A percentile compares a stretch with the other conserved stretches of the same genome.
phyloP scores from a whole-genome alignment of 306 rosid species.

The Gillenia trifoliata region DNA sequence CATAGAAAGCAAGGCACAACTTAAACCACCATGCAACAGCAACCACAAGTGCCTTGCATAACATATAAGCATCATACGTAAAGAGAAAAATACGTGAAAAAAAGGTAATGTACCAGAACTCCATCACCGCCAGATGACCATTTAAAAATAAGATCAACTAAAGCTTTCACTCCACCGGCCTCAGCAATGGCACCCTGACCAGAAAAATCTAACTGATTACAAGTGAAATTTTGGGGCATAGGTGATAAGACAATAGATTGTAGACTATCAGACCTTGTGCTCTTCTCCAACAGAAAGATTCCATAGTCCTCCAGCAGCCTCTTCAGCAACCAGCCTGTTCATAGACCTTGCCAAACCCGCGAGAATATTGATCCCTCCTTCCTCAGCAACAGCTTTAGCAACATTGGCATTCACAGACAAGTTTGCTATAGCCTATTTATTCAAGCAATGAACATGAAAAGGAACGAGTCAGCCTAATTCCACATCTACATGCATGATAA shows the following conservation, averaged over 20 bases:
- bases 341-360: constrained; percentile 98
- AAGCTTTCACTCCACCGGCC: constrained; percentile 97
- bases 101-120: constrained; percentile 70
- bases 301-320: constrained; percentile 99
- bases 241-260: background rate
- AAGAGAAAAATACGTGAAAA: constrained; percentile 11
- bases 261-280: constrained; percentile 68
- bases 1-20: constrained; percentile 8
- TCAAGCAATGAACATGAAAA: constrained; percentile 11
- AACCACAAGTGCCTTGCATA: constrained; percentile 15
- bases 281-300: constrained; percentile 99
- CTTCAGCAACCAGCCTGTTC: constrained; percentile 97
- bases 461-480: constrained; percentile 6
- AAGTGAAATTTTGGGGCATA: constrained; percentile 15
- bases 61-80: constrained; percentile 18
- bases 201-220: constrained; percentile 26
- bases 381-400: constrained; percentile 99
- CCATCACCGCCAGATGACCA: constrained; percentile 98
- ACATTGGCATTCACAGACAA: constrained; percentile 94
- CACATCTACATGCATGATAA: constrained; percentile 1
- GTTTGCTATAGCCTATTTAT: constrained; percentile 91
- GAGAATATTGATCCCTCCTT: constrained; percentile 91
- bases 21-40: constrained; percentile 11
- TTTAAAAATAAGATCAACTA: constrained; percentile 96
- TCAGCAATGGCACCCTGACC: constrained; percentile 89